phyloP scores from a whole-genome alignment of 441 rosid species.

The Gossypium davidsonii region DNA sequence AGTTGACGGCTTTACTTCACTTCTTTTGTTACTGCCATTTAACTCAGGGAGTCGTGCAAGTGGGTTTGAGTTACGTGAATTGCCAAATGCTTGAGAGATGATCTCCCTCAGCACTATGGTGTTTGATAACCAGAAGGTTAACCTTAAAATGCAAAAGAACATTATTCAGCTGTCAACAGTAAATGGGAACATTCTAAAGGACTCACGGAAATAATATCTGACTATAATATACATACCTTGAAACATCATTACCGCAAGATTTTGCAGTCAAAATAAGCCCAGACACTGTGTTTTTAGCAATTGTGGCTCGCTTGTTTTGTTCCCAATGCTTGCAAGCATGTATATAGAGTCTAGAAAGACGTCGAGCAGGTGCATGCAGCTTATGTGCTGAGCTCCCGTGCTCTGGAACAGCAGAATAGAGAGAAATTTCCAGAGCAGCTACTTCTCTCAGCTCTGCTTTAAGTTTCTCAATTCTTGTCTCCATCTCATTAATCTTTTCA shows the following conservation, averaged over 20 bases:
- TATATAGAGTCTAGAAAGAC: conserved; percentile 71
- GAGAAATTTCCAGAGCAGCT: conserved; percentile 77
- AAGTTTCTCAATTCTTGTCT: conserved; percentile 66
- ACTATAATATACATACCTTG: conserved; percentile 43
- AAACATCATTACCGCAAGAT: conserved; percentile 80
- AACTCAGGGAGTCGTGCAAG: conserved; percentile 32
- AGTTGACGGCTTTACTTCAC: conserved; percentile 32
- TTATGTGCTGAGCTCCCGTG: conserved; percentile 83
- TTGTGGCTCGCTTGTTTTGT: conserved; percentile 49
- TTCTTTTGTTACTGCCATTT: conserved; percentile 36
- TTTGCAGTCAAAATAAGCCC: conserved; percentile 68
- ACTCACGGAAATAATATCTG: not conserved
- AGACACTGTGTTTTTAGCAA: conserved; percentile 61
- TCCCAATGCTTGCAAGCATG: conserved; percentile 76
- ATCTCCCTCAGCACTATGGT: conserved; percentile 65
- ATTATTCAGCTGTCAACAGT: conserved; percentile 13
- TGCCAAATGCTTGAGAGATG: conserved; percentile 59
- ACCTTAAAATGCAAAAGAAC: conserved; percentile 38
- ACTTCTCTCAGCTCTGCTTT: conserved; percentile 89
- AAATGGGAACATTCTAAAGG: conserved; percentile 8
- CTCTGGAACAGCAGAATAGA: conserved; percentile 75
- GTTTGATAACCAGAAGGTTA: conserved; percentile 86
- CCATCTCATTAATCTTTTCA: conserved; percentile 53
- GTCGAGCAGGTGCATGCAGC: conserved; percentile 76
- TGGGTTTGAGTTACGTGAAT: conserved; percentile 30